A percentile compares a stretch with the other conserved stretches of the same genome.
These are phyloP conservation scores for Fusarium proliferatum DNA, from an alignment of 2,329 filamentous ascomycete genomes.

Conservation along the genomic window DNA sequence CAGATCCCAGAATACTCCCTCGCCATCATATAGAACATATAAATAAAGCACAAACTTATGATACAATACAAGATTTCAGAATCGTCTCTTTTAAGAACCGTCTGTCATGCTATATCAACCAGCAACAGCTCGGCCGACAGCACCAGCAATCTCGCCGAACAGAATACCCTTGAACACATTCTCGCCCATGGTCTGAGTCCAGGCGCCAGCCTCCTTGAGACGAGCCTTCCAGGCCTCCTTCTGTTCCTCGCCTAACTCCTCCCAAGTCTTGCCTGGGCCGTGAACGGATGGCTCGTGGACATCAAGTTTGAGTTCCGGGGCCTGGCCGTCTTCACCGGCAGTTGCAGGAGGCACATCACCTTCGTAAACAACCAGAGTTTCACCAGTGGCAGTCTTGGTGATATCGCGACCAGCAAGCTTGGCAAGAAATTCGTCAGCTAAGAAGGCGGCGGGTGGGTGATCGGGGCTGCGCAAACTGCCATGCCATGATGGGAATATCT, in stretches of 20 bases:
- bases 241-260: conserved; percentile 73
- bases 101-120: conserved; percentile 42
- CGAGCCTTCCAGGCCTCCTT: conserved; percentile 75
- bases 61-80: conserved; percentile 12
- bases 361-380: conserved; percentile 54
- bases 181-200: conserved; percentile 83
- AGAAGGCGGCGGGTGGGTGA: conserved; percentile 41
- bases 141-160: conserved; percentile 77
- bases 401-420: conserved; percentile 52
- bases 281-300: conserved; percentile 61
- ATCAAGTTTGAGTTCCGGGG: conserved; percentile 53
- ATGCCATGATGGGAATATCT: conserved; percentile 64
- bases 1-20: conserved; percentile 7
- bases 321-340: conserved; percentile 30
- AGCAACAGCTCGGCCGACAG: conserved; percentile 65
- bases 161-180: conserved; percentile 79
- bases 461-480: conserved; percentile 46
- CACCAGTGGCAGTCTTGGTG: conserved; percentile 47
- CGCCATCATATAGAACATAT: conserved; percentile 16
- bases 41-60: conserved; percentile 6
- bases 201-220: conserved; percentile 77
- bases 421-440: conserved; percentile 50
- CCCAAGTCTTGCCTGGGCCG: conserved; percentile 72
- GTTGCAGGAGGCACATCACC: conserved; percentile 28
- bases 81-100: neutral